phyloP scores from a whole-genome alignment of 768 basidiomycete genomes.

The Rhodocollybia butyracea region DNA sequence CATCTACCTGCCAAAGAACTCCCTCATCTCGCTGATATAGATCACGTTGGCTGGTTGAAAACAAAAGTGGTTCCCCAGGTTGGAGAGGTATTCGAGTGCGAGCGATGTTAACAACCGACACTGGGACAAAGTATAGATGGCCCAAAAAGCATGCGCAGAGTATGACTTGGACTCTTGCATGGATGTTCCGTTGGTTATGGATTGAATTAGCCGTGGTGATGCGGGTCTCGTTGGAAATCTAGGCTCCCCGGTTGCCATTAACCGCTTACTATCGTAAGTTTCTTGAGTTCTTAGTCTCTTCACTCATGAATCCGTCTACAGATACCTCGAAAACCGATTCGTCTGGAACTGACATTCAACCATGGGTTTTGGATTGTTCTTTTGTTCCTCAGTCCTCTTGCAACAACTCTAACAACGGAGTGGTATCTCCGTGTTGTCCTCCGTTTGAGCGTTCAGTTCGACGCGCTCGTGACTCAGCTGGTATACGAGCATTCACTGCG shows the following conservation, averaged over 20 bases:
- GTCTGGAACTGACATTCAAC: slow-evolving; percentile 43
- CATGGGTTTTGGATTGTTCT: slow-evolving; percentile 67
- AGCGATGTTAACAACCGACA: background rate
- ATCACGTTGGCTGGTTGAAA: background rate
- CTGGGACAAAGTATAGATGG: background rate
- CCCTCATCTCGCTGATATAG: background rate
- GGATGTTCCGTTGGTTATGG: background rate
- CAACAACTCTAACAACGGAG: slow-evolving; percentile 43
- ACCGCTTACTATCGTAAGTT: slow-evolving; percentile 7
- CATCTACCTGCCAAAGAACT: slow-evolving; percentile 3
- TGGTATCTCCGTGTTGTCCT: slow-evolving; percentile 45
- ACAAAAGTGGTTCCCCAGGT: background rate
- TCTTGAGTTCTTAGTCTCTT: background rate
- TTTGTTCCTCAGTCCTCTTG: slow-evolving; percentile 45
- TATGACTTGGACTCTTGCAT: background rate
- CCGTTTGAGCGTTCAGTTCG: slow-evolving; percentile 16
- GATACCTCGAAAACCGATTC: slow-evolving; percentile 61
- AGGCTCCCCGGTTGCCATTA: background rate
- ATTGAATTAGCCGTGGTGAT: background rate
- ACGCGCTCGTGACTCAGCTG: slow-evolving; percentile 19
- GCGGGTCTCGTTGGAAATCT: background rate
- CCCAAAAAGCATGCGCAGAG: background rate
- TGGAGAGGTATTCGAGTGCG: background rate
- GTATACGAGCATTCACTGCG: slow-evolving; percentile 33
- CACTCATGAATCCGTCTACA: slow-evolving; percentile 21